These are phyloP conservation scores for Suillus variegatus DNA, from an alignment of 768 basidiomycete species.

Conservation along the genomic window DNA sequence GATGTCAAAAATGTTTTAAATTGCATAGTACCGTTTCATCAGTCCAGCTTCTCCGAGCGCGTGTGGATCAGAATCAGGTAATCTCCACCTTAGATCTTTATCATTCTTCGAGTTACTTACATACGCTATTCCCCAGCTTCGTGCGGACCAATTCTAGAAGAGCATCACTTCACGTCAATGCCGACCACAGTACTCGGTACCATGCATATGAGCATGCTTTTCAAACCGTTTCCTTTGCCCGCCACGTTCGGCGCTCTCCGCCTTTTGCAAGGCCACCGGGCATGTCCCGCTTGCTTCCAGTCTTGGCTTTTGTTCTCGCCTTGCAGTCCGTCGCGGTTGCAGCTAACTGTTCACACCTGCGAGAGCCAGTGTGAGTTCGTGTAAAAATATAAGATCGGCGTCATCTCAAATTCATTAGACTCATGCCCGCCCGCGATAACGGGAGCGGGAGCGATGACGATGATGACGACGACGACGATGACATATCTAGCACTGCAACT, in stretches of 20 bases:
- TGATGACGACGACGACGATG: background rate
- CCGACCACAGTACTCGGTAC: background rate
- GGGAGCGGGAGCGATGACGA: background rate
- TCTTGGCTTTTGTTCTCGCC: conserved; percentile 8
- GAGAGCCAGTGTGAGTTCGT: conserved; percentile 9
- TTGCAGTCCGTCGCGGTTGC: background rate
- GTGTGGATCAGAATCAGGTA: too few relatives aligned
- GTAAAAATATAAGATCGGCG: background rate
- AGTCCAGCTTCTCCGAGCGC: too few relatives aligned
- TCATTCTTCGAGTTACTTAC: too few relatives aligned
- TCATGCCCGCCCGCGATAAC: background rate
- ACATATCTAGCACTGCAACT: conserved; percentile 1
- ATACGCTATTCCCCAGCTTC: too few relatives aligned
- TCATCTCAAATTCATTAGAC: background rate
- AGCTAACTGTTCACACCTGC: background rate
- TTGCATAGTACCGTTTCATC: too few relatives aligned
- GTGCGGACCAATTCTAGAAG: background rate
- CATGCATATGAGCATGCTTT: background rate
- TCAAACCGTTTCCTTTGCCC: background rate
- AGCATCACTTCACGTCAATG: background rate
- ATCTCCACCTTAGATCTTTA: too few relatives aligned
- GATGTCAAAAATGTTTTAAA: too few relatives aligned
- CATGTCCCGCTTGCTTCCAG: conserved; percentile 7
- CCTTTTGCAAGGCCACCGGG: background rate
- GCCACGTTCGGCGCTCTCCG: background rate